Evolutionary conservation across 352 stramenopile species (phyloP).

Genomic region (Phytopythium chamaehyphon): DNA sequence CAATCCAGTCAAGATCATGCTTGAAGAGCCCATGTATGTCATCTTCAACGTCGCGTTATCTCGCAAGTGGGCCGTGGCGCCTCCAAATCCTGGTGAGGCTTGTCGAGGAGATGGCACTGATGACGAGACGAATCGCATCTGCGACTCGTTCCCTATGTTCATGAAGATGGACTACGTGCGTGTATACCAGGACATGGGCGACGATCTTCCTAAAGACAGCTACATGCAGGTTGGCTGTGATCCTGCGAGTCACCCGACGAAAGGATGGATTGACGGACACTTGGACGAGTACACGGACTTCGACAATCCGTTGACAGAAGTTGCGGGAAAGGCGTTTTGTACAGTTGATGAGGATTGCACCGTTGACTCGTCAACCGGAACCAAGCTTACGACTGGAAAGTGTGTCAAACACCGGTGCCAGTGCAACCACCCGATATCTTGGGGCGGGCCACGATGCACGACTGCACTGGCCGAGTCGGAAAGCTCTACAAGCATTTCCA

Average conservation of each 20-base stretch:
- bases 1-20: slow-evolving; percentile 79
- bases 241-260: slow-evolving; percentile 41
- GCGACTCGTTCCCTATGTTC: slow-evolving; percentile 41
- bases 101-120: slow-evolving; percentile 26
- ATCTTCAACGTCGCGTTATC: slow-evolving; percentile 94
- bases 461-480: background rate
- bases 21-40: slow-evolving; percentile 89
- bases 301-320: slow-evolving; percentile 34
- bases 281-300: slow-evolving; percentile 53
- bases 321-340: slow-evolving; percentile 43
- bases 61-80: slow-evolving; percentile 43
- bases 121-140: slow-evolving; percentile 39
- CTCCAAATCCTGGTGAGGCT: slow-evolving; percentile 15
- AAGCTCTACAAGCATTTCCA: background rate
- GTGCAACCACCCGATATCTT: slow-evolving; percentile 37
- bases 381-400: slow-evolving; percentile 29
- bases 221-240: slow-evolving; percentile 51
- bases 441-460: slow-evolving; percentile 23
- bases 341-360: slow-evolving; percentile 44
- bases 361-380: slow-evolving; percentile 15
- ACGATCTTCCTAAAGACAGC: slow-evolving; percentile 28
- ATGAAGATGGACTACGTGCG: slow-evolving; percentile 80
- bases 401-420: slow-evolving; percentile 44
- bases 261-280: slow-evolving; percentile 52
- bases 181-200: slow-evolving; percentile 70